phyloP scores from a whole-genome alignment of 495 filamentous ascomycete species.

The Penicillium ochrochloron region DNA sequence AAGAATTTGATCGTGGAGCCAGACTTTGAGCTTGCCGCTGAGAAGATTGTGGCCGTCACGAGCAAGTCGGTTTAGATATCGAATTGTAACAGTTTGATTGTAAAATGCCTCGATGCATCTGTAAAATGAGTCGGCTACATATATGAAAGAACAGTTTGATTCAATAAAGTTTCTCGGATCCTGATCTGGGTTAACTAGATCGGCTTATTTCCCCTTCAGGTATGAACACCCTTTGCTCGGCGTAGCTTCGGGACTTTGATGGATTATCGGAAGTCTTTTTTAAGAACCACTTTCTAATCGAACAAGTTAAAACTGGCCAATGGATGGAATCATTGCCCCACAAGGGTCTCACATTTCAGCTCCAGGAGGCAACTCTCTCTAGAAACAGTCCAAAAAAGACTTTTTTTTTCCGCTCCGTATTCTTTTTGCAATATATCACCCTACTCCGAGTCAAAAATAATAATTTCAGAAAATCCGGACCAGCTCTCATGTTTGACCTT shows the following conservation, averaged over 20 bases:
- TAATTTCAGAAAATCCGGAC: neutral
- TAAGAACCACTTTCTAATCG: neutral
- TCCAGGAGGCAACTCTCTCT: neutral
- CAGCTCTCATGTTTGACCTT: neutral
- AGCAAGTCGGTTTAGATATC: neutral
- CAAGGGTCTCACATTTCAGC: neutral
- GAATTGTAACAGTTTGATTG: neutral
- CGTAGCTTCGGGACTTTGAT: neutral
- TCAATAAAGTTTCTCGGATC: neutral
- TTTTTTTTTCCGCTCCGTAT: neutral
- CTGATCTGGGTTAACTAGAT: neutral
- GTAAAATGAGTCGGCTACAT: neutral
- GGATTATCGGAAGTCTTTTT: neutral
- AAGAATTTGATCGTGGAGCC: slow-evolving; percentile 31
- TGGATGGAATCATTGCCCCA: neutral
- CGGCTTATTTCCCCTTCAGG: slow-evolving; percentile 5
- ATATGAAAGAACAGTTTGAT: neutral
- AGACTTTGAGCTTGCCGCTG: slow-evolving; percentile 35
- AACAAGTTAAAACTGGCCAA: neutral
- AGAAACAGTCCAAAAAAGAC: neutral
- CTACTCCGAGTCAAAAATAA: neutral
- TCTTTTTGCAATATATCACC: slow-evolving; percentile 1
- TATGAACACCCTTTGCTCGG: neutral
- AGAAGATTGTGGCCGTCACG: slow-evolving; percentile 21
- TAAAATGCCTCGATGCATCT: neutral